Evolutionary conservation across 2,329 filamentous ascomycete species (phyloP), one percentile per base, ranked within the genome.

Genomic region (Colletotrichum kahawae): DNA sequence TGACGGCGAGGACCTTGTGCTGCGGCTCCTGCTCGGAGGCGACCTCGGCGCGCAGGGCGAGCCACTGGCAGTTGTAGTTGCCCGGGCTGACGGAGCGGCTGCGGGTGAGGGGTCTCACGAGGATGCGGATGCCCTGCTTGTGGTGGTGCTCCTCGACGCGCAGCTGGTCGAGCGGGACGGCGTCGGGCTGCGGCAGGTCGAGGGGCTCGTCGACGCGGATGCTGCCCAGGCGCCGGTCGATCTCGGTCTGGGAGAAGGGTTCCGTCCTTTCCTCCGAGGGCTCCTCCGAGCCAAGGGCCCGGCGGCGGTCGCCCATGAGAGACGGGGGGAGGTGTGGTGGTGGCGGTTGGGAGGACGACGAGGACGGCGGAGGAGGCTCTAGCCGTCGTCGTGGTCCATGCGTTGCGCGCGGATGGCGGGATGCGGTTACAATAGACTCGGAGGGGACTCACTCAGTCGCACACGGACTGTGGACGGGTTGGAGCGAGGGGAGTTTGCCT

Each of bases 1-100:
- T 91, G 79, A 92, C 90, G 43, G 90, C 90, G 31, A 92, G 82
- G 63, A 92, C 90, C 79, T 87, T 89, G 81, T 91, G 88, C 76
- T 87, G 85, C n/a, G 88, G 86, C n/a, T 74, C 73, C 71, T 88
- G 86, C 54, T 88, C 81, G 21, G 88, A 87, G 48, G 88, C 85
- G 48, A 89, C 86, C 79, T 91, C 89, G 76, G 90, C 88, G 71
- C 88, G 89, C 67, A 92, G 83, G 18, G 88, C 88, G 18, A 92
- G 83, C 88, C 89, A 91, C 79, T 88, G 87, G 80, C 88, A 90
- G 81, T 88, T 91, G 64, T 90, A 88, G 80, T 84, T 89, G 31
- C 87, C 89, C 27, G 90, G 90, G 77, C 89, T 90, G 64, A 91
- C 88, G 29, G 89, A 89, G 64, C 89, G 89, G 70, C 87, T 85